Evolutionary conservation across 176 grass and related monocot genomes (phyloP).

Genomic region (Musa beccarii): DNA sequence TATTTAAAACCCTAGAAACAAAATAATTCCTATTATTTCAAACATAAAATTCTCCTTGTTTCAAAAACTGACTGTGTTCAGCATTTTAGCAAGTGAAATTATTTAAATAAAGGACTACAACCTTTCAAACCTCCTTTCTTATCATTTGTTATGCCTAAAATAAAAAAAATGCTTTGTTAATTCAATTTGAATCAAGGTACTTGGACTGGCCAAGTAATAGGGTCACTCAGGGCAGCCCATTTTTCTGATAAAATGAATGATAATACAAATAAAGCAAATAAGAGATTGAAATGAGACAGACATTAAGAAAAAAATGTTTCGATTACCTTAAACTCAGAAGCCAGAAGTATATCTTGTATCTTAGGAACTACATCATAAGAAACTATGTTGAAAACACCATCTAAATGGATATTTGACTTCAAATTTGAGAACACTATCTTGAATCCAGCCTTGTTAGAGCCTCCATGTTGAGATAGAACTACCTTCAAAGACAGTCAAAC

Average conservation of each 20-base stretch:
- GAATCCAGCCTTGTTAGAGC: conserved; percentile 82
- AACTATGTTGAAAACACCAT: conserved; percentile 84
- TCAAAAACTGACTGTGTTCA: too few species aligned
- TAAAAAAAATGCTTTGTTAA: too few species aligned
- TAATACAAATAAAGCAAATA: neutral
- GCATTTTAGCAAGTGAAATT: too few species aligned
- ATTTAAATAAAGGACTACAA: too few species aligned
- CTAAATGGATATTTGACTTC: conserved; percentile 56
- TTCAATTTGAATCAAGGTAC: too few species aligned
- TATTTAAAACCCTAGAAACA: too few species aligned
- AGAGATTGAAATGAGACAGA: neutral
- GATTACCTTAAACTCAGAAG: conserved; percentile 73
- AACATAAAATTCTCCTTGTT: too few species aligned
- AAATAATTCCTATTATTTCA: too few species aligned
- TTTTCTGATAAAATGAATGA: neutral
- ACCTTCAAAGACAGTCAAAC: conserved; percentile 38
- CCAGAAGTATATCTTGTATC: conserved; percentile 63
- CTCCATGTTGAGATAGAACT: conserved; percentile 74
- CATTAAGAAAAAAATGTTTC: neutral
- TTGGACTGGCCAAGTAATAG: neutral
- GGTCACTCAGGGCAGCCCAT: neutral
- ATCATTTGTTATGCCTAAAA: too few species aligned
- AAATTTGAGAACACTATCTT: conserved; percentile 62
- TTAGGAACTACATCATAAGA: conserved; percentile 93
- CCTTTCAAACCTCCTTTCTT: too few species aligned